phyloP scores from a whole-genome alignment of 768 basidiomycete species.

The Clavaria fumosa region DNA sequence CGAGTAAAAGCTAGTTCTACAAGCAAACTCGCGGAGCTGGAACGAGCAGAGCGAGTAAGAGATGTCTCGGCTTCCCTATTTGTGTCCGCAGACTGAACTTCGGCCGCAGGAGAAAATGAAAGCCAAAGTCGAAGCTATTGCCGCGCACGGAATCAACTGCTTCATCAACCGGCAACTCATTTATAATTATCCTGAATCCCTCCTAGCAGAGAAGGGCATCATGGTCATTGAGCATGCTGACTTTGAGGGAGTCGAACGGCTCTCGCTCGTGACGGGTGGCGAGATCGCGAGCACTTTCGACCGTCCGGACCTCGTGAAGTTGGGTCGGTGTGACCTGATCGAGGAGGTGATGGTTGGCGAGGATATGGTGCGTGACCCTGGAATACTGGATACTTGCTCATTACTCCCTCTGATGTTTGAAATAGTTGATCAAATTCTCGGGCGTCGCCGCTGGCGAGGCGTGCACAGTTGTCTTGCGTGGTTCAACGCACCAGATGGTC shows the following conservation, averaged over 20 bases:
- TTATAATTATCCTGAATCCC: conserved; percentile 97
- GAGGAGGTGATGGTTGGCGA: conserved; percentile 99
- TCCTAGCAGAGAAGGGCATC: conserved; percentile 90
- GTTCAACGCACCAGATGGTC: conserved; percentile 97
- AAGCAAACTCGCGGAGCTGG: conserved; percentile 93
- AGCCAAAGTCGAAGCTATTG: conserved; percentile 89
- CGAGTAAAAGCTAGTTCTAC: conserved; percentile 91
- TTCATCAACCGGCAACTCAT: conserved; percentile 98
- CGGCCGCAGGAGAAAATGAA: conserved; percentile 90
- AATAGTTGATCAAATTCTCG: conserved; percentile 95
- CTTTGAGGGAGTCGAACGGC: conserved; percentile 93
- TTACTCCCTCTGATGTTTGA: neutral
- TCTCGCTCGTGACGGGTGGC: conserved; percentile 93
- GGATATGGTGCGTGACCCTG: conserved; percentile 57
- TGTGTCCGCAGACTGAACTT: neutral
- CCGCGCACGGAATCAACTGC: conserved; percentile 86
- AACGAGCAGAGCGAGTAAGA: conserved; percentile 77
- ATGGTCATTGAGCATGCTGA: conserved; percentile 97
- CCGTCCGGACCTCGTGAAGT: conserved; percentile 78
- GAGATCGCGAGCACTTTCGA: conserved; percentile 97
- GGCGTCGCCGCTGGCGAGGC: conserved; percentile 96
- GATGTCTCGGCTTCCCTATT: neutral
- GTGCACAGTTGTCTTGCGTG: conserved; percentile 94
- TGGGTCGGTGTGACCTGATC: conserved; percentile 86
- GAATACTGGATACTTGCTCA: neutral